Conservation (phyloP, 2,329 filamentous ascomycete species). For the Epichloe brachyelytri region DNA sequence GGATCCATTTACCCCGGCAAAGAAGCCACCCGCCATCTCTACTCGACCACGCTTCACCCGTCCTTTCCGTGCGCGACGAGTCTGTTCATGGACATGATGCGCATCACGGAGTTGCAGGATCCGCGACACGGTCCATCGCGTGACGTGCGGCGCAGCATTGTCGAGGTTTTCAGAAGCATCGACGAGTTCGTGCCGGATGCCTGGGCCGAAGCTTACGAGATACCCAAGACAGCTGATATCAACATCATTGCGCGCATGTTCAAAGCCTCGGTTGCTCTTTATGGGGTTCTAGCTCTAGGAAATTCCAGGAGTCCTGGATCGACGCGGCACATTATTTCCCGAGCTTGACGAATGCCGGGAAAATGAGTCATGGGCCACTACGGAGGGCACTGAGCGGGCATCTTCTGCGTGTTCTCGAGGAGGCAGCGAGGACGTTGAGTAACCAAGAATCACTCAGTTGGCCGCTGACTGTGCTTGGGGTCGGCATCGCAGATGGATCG, state of each 20-base stretch:
- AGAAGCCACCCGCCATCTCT: background rate
- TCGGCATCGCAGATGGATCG: background rate
- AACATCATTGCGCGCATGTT: background rate
- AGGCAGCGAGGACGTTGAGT: background rate
- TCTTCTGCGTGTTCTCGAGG: background rate
- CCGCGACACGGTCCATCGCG: background rate
- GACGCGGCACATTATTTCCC: background rate
- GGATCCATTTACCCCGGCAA: background rate
- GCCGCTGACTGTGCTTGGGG: background rate
- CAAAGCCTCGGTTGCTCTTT: background rate
- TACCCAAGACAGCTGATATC: background rate
- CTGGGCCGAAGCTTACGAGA: background rate
- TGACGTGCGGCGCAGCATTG: background rate
- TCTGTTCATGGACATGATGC: background rate
- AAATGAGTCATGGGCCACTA: background rate
- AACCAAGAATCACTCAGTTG: background rate
- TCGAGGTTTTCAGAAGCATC: background rate
- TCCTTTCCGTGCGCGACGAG: background rate
- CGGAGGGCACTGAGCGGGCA: background rate
- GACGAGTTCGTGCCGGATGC: background rate
- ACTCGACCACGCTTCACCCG: background rate
- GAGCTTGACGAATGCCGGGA: background rate
- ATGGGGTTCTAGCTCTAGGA: background rate
- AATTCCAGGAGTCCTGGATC: background rate
- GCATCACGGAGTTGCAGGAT: background rate